These are phyloP conservation scores for Coccomyxa sp. DNA, from an alignment of 139 green algal species.

Conservation along the genomic window DNA sequence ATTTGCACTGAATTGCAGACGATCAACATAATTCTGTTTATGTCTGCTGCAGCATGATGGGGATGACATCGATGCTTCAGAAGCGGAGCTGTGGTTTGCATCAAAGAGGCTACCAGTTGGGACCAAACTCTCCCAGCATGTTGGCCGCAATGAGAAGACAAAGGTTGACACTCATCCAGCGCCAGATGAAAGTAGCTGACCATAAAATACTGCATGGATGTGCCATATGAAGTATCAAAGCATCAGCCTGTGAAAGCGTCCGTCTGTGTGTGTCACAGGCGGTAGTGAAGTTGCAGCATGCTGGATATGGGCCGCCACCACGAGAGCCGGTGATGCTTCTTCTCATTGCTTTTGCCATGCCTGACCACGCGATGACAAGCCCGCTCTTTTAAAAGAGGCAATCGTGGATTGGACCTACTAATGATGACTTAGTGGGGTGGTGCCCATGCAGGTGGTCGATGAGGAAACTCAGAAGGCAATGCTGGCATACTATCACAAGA, in stretches of 20 bases:
- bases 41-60: too few species aligned
- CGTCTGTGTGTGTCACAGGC: conserved; percentile 24
- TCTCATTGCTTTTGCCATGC: not conserved
- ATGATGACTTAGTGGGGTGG: not conserved
- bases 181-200: too few species aligned
- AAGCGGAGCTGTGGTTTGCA: conserved; percentile 71
- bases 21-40: not conserved
- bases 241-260: too few species aligned
- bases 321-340: conserved; percentile 36
- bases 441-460: conserved; percentile 52
- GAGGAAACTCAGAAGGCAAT: conserved; percentile 81
- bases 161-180: not conserved
- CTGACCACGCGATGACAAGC: not conserved
- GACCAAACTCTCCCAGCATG: conserved; percentile 67
- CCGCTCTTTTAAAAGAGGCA: not conserved
- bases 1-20: not conserved
- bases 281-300: conserved; percentile 71
- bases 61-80: not conserved
- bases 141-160: conserved; percentile 76
- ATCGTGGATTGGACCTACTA: too few species aligned
- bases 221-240: too few species aligned
- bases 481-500: conserved; percentile 83
- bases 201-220: too few species aligned
- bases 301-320: conserved; percentile 58
- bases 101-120: conserved; percentile 69